phyloP scores from a whole-genome alignment of 1,139 yeast species.

The Blastobotrys capitulatus region DNA sequence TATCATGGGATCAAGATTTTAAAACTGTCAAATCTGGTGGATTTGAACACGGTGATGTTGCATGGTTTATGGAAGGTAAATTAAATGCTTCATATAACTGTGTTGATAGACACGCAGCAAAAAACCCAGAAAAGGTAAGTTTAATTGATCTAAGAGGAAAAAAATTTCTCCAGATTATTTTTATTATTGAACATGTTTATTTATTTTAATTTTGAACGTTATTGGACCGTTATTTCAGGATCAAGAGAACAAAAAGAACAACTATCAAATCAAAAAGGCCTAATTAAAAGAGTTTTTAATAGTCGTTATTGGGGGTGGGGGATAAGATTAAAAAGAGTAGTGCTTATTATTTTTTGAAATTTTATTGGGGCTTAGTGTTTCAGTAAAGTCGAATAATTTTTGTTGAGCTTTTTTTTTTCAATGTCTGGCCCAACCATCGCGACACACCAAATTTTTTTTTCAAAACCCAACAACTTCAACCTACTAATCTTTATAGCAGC shows the following conservation, averaged over 20 bases:
- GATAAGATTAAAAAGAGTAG: too few species aligned
- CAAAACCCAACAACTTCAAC: too few species aligned
- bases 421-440: not conserved
- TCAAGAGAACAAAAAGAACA: too few species aligned
- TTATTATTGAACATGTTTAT: too few species aligned
- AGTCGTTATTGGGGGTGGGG: too few species aligned
- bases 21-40: constrained; percentile 63
- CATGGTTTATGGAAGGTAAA: constrained; percentile 94
- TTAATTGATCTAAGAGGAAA: not conserved
- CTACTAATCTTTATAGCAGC: too few species aligned
- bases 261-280: too few species aligned
- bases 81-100: constrained; percentile 92
- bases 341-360: too few species aligned
- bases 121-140: constrained; percentile 63
- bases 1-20: constrained; percentile 84
- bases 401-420: not conserved
- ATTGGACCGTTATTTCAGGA: too few species aligned
- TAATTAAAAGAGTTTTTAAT: too few species aligned
- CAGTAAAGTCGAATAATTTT: not conserved
- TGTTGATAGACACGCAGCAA: constrained; percentile 92
- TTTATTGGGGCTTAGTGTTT: not conserved
- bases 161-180: too few species aligned
- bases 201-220: too few species aligned
- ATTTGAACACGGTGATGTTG: constrained; percentile 70
- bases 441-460: not conserved